A percentile compares a stretch with the other conserved stretches of the same genome.
These are phyloP conservation scores for Moelleriella libera DNA, from an alignment of 2,329 filamentous ascomycete species.

Conservation along the genomic window DNA sequence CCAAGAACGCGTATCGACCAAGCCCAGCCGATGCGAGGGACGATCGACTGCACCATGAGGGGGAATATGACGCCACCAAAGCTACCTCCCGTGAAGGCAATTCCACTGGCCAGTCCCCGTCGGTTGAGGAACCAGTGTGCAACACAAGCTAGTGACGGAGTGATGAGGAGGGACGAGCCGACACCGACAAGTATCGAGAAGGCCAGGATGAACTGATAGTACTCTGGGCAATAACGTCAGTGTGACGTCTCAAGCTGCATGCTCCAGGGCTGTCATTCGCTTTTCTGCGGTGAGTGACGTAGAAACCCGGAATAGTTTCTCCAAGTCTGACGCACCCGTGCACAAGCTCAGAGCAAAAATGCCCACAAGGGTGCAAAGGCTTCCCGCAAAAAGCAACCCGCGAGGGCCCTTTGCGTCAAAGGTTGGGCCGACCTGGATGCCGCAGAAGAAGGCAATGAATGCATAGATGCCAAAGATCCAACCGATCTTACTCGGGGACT, in stretches of 20 bases:
- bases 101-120: slow-evolving; percentile 65
- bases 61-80: slow-evolving; percentile 55
- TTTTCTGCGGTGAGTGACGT: neutral
- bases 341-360: slow-evolving; percentile 1
- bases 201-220: slow-evolving; percentile 69
- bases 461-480: slow-evolving; percentile 59
- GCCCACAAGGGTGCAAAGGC: neutral
- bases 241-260: neutral
- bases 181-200: slow-evolving; percentile 62
- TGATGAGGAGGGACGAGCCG: slow-evolving; percentile 64
- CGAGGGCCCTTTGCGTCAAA: slow-evolving; percentile 32
- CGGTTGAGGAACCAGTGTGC: slow-evolving; percentile 60
- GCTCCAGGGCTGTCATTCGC: neutral
- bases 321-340: neutral
- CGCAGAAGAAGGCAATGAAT: slow-evolving; percentile 53
- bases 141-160: slow-evolving; percentile 49
- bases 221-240: slow-evolving; percentile 20
- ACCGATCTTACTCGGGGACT: slow-evolving; percentile 39
- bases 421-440: slow-evolving; percentile 52
- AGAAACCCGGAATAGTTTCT: slow-evolving; percentile 1
- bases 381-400: neutral
- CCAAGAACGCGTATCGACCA: slow-evolving; percentile 36
- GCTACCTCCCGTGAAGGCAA: slow-evolving; percentile 61
- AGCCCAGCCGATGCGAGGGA: slow-evolving; percentile 32
- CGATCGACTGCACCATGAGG: slow-evolving; percentile 28